Evolutionary conservation across 1,284 basidiomycete genomes (phyloP), one percentile per base, ranked within the genome.

Genomic region (Rugosomyces carneus): DNA sequence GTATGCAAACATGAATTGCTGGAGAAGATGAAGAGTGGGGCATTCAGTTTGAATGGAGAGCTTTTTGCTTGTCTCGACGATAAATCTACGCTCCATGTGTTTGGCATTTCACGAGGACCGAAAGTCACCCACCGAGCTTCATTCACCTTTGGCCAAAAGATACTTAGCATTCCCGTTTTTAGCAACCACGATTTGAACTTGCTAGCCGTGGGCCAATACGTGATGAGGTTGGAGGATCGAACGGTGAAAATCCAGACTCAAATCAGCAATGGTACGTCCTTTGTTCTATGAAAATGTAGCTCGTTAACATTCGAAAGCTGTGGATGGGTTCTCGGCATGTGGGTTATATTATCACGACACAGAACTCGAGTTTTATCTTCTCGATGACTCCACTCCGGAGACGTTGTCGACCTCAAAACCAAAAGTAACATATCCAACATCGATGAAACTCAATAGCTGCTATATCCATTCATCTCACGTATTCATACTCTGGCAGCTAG

Each of bases 401-500:
- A 1, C 13, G 7, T 7, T 3, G 21, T 23, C 31, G 3, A 13
- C 13, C 29, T 34, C 10, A 16, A 15, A 2, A 3, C 6, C 34
- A 7, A 7, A 23, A n/a, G 4, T 38, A 6, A 27, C 5, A 10
- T 40, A 47, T n/a, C 45, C 45, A n/a, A 5, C 4, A 5, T 16
- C 13, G 5, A 16, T 48, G 5, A 40, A 34, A 10, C 37, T 38
- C 9, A 31, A 38, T 5, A 18, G 5, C 35, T 40, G 18, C 37
- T 43, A 43, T 16, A 26, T 48, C 11, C 43, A 32, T 20, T 7
- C 41, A 15, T 41, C 46, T 15, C 37, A 43, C 23, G 36, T 43
- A 18, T 40, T 48, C 37, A 37, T 31, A 21, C 37, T 35, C 20
- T 23, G 37, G n/a, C 18, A n/a, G 2, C 32, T 27, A 23, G 32